Conservation (phyloP, 2,329 filamentous ascomycete species). For the Ophiostoma sp. region DNA sequence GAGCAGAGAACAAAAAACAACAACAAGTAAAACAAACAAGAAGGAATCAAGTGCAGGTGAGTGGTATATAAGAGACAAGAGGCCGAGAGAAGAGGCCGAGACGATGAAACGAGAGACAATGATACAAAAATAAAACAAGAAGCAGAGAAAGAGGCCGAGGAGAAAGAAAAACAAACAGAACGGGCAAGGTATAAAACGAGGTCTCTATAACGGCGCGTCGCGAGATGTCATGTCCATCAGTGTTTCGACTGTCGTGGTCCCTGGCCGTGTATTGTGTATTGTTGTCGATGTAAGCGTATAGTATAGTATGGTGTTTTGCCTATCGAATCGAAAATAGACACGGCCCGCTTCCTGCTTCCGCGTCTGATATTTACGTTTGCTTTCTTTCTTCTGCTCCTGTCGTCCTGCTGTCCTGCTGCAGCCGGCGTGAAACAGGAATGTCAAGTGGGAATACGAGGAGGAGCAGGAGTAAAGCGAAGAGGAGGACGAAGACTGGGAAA, state of each 20-base stretch:
- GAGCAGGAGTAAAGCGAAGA: background rate
- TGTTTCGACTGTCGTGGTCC: slow-evolving; percentile 15
- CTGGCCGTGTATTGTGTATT: slow-evolving; percentile 14
- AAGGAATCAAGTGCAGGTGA: background rate
- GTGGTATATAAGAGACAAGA: background rate
- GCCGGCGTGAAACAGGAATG: slow-evolving; percentile 13
- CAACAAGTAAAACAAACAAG: slow-evolving; percentile 7
- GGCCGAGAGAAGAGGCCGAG: background rate
- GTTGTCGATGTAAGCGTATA: background rate
- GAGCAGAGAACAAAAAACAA: background rate
- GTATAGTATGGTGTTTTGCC: background rate
- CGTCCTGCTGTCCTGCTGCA: background rate
- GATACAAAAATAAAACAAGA: background rate
- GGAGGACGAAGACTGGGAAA: slow-evolving; percentile 2
- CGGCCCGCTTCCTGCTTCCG: background rate
- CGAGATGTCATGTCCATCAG: slow-evolving; percentile 12
- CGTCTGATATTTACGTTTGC: background rate
- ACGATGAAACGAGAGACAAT: slow-evolving; percentile 11
- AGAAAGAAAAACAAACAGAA: background rate
- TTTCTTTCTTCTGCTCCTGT: background rate
- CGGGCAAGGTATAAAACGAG: background rate
- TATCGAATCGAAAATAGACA: background rate
- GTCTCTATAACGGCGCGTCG: background rate
- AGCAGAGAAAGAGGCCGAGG: slow-evolving; percentile 1
- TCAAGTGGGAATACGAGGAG: background rate